Evolutionary conservation across 75 land plant species (phyloP), one percentile per base, ranked within the genome.

Genomic region (Ceratopteris richardii): DNA sequence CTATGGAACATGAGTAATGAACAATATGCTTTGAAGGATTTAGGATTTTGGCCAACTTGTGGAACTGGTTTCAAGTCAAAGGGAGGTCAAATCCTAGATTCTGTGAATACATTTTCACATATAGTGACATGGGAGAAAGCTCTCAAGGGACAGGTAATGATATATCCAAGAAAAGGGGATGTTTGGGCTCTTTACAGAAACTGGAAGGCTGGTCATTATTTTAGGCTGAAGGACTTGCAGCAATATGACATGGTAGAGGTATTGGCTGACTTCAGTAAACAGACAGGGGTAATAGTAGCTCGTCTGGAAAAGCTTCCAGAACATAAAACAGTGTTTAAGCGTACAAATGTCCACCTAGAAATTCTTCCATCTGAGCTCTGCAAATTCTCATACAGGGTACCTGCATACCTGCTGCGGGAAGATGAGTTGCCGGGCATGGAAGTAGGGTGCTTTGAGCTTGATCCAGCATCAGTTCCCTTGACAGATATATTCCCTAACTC

Each of bases 201-300:
- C 23, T 83, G 77, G 72, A 31, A 26, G 39, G 18, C 13, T 12
- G 61, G 24, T 65, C 48, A 53, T 48, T 29, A 18, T 66, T 47
- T 1, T 16, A 12, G 24, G 40, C n/a, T 20, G 26, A 19, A 9
- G 22, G 39, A 31, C 29, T 31, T 25, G 50, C 18, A 46, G 50
- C 12, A 46, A 5, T 83, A 81, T 70, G 85, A 83, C 22, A 60
- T 83, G 63, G 87, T 83, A 17, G 85, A 81, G 58, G 66, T 83
- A 17, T 41, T 73, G 40, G 62, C 68, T 1, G 69, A 74, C 60
- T 83, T 59, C 37, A 14, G 28, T 18, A 55, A 56, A 16, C 47
- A 66, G 11, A 56, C 36, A 18, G 80, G 71, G 3, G 58, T 54
- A 40, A 43, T 21, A 0, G 80, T 81, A 24, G 58, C n/a, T 23